These are phyloP conservation scores for Echinosophora koreensis DNA, from an alignment of 306 rosid genomes.

Conservation along the genomic window DNA sequence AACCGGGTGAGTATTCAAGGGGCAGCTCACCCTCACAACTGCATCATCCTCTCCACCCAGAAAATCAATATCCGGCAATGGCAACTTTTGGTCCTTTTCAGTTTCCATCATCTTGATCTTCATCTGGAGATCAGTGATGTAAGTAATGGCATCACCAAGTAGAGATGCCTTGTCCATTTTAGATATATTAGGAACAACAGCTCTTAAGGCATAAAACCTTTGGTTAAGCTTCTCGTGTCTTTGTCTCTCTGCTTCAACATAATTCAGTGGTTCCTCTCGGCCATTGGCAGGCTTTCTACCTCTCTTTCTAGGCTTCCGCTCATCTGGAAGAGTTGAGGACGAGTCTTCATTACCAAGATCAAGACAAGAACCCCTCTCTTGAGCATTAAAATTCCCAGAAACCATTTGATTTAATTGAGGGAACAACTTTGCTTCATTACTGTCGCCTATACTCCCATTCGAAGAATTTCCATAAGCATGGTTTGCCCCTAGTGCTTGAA, in stretches of 20 bases:
- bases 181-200: constrained; percentile 94
- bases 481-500: constrained; percentile 62
- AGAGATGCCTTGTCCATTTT: constrained; percentile 97
- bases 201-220: constrained; percentile 85
- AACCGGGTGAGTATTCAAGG: constrained; percentile 83
- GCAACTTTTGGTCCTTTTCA: constrained; percentile 64
- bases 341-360: constrained; percentile 77
- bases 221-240: constrained; percentile 96
- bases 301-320: constrained; percentile 86
- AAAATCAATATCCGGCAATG: constrained; percentile 74
- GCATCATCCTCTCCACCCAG: constrained; percentile 75
- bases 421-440: constrained; percentile 66
- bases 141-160: constrained; percentile 87
- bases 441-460: constrained; percentile 67
- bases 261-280: constrained; percentile 90
- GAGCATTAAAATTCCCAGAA: constrained; percentile 70
- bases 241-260: constrained; percentile 94
- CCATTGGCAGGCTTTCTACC: constrained; percentile 97
- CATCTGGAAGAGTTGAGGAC: constrained; percentile 66
- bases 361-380: constrained; percentile 55
- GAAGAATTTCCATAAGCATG: constrained; percentile 69
- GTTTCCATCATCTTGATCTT: constrained; percentile 84
- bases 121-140: constrained; percentile 86
- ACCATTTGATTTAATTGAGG: constrained; percentile 66
- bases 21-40: constrained; percentile 74